phyloP scores from a whole-genome alignment of 805 yeast genomes.

The Ogataea nakhonphanomensis region DNA sequence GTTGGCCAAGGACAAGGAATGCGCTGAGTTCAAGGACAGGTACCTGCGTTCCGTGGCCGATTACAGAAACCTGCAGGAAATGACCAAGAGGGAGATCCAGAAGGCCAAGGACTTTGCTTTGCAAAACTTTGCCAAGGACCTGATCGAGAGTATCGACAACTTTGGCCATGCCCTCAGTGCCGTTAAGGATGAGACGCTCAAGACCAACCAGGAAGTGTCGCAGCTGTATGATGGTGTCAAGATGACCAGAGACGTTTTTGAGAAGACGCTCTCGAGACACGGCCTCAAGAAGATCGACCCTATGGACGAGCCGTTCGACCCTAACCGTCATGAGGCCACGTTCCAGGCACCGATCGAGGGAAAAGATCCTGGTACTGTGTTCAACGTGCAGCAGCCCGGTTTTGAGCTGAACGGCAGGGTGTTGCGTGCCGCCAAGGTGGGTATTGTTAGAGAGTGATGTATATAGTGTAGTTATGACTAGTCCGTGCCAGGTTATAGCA shows the following conservation, averaged over 20 bases:
- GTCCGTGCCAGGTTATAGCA: too few species aligned
- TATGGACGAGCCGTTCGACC: constrained; percentile 80
- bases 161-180: constrained; percentile 81
- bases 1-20: constrained; percentile 63
- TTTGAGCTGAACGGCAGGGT: constrained; percentile 83
- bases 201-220: constrained; percentile 59
- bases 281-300: constrained; percentile 83
- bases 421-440: constrained; percentile 93
- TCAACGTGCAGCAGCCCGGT: constrained; percentile 90
- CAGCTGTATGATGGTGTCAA: constrained; percentile 83
- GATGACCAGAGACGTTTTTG: constrained; percentile 85
- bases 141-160: constrained; percentile 86
- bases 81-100: constrained; percentile 81
- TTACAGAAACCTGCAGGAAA: constrained; percentile 87
- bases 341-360: constrained; percentile 84
- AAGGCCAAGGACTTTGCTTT: constrained; percentile 88
- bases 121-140: constrained; percentile 87
- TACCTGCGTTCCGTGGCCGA: constrained; percentile 84
- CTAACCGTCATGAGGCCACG: constrained; percentile 89
- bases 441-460: constrained; percentile 53
- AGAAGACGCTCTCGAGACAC: constrained; percentile 74
- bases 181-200: constrained; percentile 60
- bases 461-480: constrained; percentile 10
- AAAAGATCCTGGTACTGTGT: constrained; percentile 88
- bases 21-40: constrained; percentile 78